Evolutionary conservation across 2,329 filamentous ascomycete species (phyloP).

Genomic region (Aspergillus sergii): DNA sequence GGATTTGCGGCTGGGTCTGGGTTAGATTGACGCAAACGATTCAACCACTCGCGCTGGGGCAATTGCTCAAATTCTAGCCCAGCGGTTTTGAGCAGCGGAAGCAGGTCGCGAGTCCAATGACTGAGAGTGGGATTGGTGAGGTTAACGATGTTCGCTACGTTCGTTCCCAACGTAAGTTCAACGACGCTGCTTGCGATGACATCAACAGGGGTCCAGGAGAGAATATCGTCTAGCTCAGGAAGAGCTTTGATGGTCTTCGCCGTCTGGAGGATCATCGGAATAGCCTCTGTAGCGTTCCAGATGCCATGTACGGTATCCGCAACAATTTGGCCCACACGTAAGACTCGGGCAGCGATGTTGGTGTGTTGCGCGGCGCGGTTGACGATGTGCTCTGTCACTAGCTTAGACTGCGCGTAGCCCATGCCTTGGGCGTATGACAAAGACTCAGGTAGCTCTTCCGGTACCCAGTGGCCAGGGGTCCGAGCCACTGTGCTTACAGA

Average conservation of each 20-base stretch:
- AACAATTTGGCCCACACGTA: slow-evolving; percentile 37
- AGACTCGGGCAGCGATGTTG: slow-evolving; percentile 23
- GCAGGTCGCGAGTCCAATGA: slow-evolving; percentile 47
- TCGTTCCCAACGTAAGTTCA: slow-evolving; percentile 23
- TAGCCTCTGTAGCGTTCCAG: slow-evolving; percentile 37
- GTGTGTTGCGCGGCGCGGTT: slow-evolving; percentile 20
- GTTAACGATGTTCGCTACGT: slow-evolving; percentile 36
- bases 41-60: slow-evolving; percentile 29
- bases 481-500: slow-evolving; percentile 48
- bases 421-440: slow-evolving; percentile 41
- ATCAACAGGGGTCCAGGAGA: slow-evolving; percentile 50
- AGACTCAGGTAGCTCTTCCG: slow-evolving; percentile 36
- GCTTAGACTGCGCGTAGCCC: slow-evolving; percentile 43
- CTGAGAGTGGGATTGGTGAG: slow-evolving; percentile 55
- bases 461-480: slow-evolving; percentile 28
- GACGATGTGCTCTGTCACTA: slow-evolving; percentile 37
- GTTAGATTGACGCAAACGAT: slow-evolving; percentile 48
- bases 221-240: slow-evolving; percentile 48
- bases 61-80: slow-evolving; percentile 39
- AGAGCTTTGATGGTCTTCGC: slow-evolving; percentile 48
- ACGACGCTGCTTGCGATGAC: slow-evolving; percentile 40
- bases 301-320: slow-evolving; percentile 28
- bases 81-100: slow-evolving; percentile 54
- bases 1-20: slow-evolving; percentile 53
- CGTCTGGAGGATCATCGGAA: slow-evolving; percentile 54